Evolutionary conservation across 192 early-diverging fungal genomes (phyloP).

Genomic region (Podila clonocystis): DNA sequence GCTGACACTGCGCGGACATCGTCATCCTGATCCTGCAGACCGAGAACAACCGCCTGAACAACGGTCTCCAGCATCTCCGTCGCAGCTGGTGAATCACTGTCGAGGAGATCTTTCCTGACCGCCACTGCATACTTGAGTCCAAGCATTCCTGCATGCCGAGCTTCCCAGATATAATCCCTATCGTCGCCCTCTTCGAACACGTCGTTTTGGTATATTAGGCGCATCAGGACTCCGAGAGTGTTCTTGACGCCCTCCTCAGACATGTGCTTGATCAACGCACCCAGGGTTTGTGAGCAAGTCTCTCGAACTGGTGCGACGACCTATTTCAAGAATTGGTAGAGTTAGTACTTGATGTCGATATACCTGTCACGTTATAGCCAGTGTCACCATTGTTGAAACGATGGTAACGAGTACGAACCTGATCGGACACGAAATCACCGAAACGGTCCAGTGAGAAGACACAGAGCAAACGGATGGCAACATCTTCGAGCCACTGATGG

Average conservation of each 20-base stretch:
- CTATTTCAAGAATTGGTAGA: slow-evolving; percentile 9
- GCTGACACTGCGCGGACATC: slow-evolving; percentile 95
- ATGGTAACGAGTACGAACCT: slow-evolving; percentile 40
- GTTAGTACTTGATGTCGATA: no score
- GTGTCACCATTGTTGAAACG: no score
- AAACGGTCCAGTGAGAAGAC: slow-evolving; percentile 96
- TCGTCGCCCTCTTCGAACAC: slow-evolving; percentile 49
- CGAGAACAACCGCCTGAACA: slow-evolving; percentile 85
- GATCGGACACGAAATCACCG: slow-evolving; percentile 96
- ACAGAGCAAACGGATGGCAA: slow-evolving; percentile 89
- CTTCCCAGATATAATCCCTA: slow-evolving; percentile 82
- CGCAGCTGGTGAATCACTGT: slow-evolving; percentile 35
- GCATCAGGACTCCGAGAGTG: slow-evolving; percentile 74
- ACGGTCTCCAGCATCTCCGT: slow-evolving; percentile 73
- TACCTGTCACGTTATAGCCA: no score
- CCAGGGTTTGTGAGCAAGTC: slow-evolving; percentile 87
- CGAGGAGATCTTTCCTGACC: slow-evolving; percentile 87
- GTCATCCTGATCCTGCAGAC: slow-evolving; percentile 89
- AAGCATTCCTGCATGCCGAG: slow-evolving; percentile 89
- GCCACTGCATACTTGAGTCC: slow-evolving; percentile 96
- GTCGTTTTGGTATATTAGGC: slow-evolving; percentile 71
- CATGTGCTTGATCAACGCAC: slow-evolving; percentile 76
- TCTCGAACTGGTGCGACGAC: slow-evolving; percentile 96
- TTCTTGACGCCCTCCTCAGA: slow-evolving; percentile 63
- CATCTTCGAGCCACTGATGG: slow-evolving; percentile 86